Conservation (phyloP, 495 filamentous ascomycete genomes). For the Penicillium psychrofluorescens region DNA sequence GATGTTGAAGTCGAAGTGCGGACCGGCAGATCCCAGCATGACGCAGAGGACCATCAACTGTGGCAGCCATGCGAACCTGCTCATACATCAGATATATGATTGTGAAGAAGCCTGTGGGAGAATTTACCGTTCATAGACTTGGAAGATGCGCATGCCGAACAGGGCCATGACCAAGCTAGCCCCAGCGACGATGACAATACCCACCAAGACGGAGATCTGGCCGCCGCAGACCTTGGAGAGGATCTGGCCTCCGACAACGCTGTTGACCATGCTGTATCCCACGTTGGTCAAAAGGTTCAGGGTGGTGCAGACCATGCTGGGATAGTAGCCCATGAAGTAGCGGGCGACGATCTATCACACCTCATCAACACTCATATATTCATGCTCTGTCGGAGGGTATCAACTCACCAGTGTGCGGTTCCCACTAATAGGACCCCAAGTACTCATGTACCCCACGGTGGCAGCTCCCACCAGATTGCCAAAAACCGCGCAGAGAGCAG, state of each 20-base stretch:
- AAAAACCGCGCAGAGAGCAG: slow-evolving; percentile 56
- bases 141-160: slow-evolving; percentile 70
- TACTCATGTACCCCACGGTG: slow-evolving; percentile 62
- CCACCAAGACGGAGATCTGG: slow-evolving; percentile 55
- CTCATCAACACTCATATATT: slow-evolving; percentile 1
- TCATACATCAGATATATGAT: neutral
- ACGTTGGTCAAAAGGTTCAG: slow-evolving; percentile 65
- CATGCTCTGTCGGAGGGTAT: neutral
- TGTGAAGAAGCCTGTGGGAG: neutral
- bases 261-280: slow-evolving; percentile 62
- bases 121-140: slow-evolving; percentile 53
- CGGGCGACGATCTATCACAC: slow-evolving; percentile 52
- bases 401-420: slow-evolving; percentile 59
- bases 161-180: slow-evolving; percentile 58
- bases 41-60: slow-evolving; percentile 59
- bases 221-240: slow-evolving; percentile 51
- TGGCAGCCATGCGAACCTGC: slow-evolving; percentile 61
- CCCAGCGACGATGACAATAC: slow-evolving; percentile 59
- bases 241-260: slow-evolving; percentile 46
- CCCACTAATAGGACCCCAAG: slow-evolving; percentile 65
- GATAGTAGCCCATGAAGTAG: slow-evolving; percentile 75
- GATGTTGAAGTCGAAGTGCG: slow-evolving; percentile 52
- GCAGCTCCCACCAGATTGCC: slow-evolving; percentile 52
- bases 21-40: slow-evolving; percentile 60
- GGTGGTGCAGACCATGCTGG: slow-evolving; percentile 57